Evolutionary conservation across 2,329 filamentous ascomycete species (phyloP), one percentile per base, ranked within the genome.

Genomic region (Monilinia fructicola): DNA sequence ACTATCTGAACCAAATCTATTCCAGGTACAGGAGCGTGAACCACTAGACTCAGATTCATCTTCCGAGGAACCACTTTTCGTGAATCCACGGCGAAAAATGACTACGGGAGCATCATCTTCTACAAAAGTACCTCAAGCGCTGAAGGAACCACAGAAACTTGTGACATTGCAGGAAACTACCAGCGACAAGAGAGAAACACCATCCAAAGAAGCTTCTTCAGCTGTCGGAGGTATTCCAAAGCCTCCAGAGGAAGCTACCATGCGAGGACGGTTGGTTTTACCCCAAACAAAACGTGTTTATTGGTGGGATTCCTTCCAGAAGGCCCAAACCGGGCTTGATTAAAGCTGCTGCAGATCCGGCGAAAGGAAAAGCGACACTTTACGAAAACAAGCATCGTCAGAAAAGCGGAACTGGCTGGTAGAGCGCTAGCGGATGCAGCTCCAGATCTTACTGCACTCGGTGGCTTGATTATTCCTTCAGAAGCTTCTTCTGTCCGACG

Each of bases 401-500:
- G 82, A 44, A 74, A 80, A 26, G 78, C 81, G 2, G 77, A 82
- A 67, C 76, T 82, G 42, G 74, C 75, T 52, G 77, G 76, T 7
- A 80, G 81, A 38, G 79, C 81, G 26, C 79, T 77, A 64, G 79
- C 80, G 54, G 83, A 85, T 40, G 68, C 68, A 28, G 78, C 80
- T 2, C 73, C 78, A 2, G 77, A 79, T 65, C 68, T 78, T 46
- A 76, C 77, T 10, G 72, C 70, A 4, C 64, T 56, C 48, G 71
- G 67, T 18, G 71, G 69, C 0, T 75, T 76, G 1, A 71, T 71
- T 31, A 66, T 73, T 35, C 71, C 73, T 18, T 67, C 71, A 16
- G 67, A 70, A 26, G 66, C 65, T 21, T 53, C 54, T 23, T 55
- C 67, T 5, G 23, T 72, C 5, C 55, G 68, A 26, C 67, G 65